These are phyloP conservation scores for Herpotrichia juniperi DNA, from an alignment of 2,329 filamentous ascomycete species.

Conservation along the genomic window DNA sequence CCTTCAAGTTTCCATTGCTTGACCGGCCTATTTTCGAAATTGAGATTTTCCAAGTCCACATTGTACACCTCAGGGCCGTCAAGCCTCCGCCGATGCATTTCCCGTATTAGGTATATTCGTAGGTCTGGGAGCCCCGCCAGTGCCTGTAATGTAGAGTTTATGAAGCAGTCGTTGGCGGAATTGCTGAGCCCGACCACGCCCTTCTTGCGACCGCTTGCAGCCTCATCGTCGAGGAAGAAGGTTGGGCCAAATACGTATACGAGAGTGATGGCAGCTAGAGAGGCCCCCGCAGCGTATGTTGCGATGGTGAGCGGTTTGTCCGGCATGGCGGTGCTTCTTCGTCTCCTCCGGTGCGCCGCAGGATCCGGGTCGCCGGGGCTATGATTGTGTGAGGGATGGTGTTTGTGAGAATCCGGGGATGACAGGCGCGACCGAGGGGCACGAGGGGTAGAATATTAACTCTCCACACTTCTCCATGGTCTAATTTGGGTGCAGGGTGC, in stretches of 20 bases:
- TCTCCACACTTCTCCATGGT: conserved; percentile 33
- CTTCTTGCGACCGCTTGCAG: conserved; percentile 68
- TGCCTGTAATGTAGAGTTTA: conserved; percentile 94
- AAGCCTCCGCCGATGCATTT: conserved; percentile 82
- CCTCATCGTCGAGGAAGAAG: conserved; percentile 88
- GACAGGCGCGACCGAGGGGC: conserved; percentile 5
- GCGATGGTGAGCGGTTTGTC: conserved; percentile 83
- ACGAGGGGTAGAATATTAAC: conserved; percentile 8
- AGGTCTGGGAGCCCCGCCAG: conserved; percentile 89
- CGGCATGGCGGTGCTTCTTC: conserved; percentile 63
- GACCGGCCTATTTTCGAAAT: conserved; percentile 46
- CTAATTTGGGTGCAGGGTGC: conserved; percentile 26
- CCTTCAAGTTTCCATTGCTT: conserved; percentile 59
- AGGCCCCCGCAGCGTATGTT: conserved; percentile 93
- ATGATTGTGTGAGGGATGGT: conserved; percentile 16
- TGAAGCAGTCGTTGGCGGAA: conserved; percentile 81
- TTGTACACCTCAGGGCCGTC: conserved; percentile 80
- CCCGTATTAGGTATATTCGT: conserved; percentile 88
- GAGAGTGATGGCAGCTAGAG: conserved; percentile 89
- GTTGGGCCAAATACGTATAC: conserved; percentile 99
- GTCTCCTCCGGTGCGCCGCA: conserved; percentile 12
- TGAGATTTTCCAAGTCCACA: conserved; percentile 58
- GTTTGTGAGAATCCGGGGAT: conserved; percentile 12
- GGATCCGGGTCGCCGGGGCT: conserved; percentile 19
- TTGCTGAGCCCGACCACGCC: conserved; percentile 87